Conservation (phyloP, 371 early-diverging fungal species). For the Apophysomyces trapeziformis region DNA sequence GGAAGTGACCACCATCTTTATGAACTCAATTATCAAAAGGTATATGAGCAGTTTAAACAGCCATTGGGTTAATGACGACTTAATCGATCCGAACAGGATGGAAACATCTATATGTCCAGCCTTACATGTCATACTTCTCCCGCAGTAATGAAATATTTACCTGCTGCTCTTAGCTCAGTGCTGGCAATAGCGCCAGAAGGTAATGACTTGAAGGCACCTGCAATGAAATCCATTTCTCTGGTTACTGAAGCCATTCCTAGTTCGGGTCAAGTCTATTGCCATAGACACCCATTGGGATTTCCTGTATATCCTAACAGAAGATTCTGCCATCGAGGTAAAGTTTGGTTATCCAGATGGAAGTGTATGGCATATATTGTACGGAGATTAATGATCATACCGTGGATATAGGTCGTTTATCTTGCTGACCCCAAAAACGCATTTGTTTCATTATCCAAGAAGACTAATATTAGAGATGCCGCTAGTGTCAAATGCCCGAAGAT, state of each 20-base stretch:
- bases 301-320: conserved; percentile 70
- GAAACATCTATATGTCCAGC: not conserved
- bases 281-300: conserved; percentile 74
- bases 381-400: too few relatives aligned
- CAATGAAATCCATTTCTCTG: conserved; percentile 15
- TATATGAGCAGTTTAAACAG: not conserved
- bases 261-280: conserved; percentile 55
- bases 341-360: not conserved
- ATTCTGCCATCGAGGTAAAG: conserved; percentile 70
- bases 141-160: not conserved
- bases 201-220: not conserved
- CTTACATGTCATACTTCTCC: not conserved
- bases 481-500: conserved; percentile 53
- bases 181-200: not conserved
- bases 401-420: conserved; percentile 33
- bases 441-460: conserved; percentile 35
- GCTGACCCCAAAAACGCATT: conserved; percentile 32
- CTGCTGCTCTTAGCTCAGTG: not conserved
- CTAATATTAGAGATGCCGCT: conserved; percentile 50
- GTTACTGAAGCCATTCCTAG: conserved; percentile 16
- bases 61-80: not conserved
- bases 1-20: conserved; percentile 83
- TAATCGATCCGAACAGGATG: not conserved
- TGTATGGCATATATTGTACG: too few relatives aligned
- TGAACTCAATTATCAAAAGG: conserved; percentile 62